A percentile compares a stretch with the other conserved stretches of the same genome.
These are phyloP conservation scores for Penicillium sp. DNA, from an alignment of 2,329 filamentous ascomycete genomes.

Conservation along the genomic window DNA sequence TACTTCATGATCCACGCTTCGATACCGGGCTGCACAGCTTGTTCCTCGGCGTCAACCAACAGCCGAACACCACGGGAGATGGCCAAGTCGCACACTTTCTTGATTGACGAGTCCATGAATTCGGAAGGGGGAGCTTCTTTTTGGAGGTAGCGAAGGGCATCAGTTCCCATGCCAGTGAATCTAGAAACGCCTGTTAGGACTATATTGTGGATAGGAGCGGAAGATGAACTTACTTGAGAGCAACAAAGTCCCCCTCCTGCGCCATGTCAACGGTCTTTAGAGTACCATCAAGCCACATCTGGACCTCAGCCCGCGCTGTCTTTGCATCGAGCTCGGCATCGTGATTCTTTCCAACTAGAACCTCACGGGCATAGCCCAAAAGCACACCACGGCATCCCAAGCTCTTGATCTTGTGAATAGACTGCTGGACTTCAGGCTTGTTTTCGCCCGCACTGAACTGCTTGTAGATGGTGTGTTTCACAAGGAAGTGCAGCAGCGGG, in stretches of 20 bases:
- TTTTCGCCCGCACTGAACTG: slow-evolving; percentile 55
- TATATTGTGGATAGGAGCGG: no score
- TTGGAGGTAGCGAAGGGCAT: slow-evolving; percentile 41
- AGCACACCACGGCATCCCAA: slow-evolving; percentile 52
- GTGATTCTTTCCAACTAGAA: slow-evolving; percentile 46
- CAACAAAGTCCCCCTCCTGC: slow-evolving; percentile 48
- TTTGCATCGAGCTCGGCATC: slow-evolving; percentile 28
- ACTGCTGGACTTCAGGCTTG: slow-evolving; percentile 44
- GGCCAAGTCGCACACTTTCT: slow-evolving; percentile 42
- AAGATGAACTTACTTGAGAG: slow-evolving; percentile 44
- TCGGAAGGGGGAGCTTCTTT: slow-evolving; percentile 37
- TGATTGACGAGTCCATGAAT: slow-evolving; percentile 41
- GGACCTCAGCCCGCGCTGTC: slow-evolving; percentile 31
- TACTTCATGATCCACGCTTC: slow-evolving; percentile 51
- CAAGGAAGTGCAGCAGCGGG: slow-evolving; percentile 41
- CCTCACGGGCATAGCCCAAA: slow-evolving; percentile 51
- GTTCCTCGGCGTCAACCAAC: slow-evolving; percentile 53
- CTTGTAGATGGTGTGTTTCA: slow-evolving; percentile 50
- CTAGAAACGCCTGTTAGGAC: slow-evolving; percentile 23
- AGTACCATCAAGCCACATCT: slow-evolving; percentile 50
- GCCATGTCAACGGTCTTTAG: slow-evolving; percentile 51
- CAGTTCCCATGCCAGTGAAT: slow-evolving; percentile 47
- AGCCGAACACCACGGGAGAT: slow-evolving; percentile 43
- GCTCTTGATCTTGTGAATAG: slow-evolving; percentile 43
- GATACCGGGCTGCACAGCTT: slow-evolving; percentile 49